Conservation (phyloP, 352 stramenopile species). For the Vaucheria bursata region DNA sequence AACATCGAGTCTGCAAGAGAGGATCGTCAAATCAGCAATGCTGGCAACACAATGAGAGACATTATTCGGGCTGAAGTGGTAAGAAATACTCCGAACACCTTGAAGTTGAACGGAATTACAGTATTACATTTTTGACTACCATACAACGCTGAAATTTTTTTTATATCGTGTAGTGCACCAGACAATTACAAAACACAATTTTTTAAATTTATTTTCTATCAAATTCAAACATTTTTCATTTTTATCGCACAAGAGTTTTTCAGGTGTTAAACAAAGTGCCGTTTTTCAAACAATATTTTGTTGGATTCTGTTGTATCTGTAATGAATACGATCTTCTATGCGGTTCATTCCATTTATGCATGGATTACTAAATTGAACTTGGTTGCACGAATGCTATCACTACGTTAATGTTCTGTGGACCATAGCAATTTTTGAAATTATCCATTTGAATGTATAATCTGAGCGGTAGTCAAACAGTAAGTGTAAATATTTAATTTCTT, state of each 20-base stretch:
- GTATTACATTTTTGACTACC: neutral
- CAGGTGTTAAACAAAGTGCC: neutral
- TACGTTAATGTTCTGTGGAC: too few species aligned
- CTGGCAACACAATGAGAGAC: neutral
- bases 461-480: too few species aligned
- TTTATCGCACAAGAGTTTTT: neutral
- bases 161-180: neutral
- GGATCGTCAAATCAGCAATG: neutral
- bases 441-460: too few species aligned
- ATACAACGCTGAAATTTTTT: neutral
- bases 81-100: neutral
- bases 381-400: too few species aligned
- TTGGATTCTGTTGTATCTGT: too few species aligned
- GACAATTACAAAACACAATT: neutral
- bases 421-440: too few species aligned
- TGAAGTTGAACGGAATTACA: neutral
- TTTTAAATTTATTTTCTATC: neutral
- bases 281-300: too few species aligned
- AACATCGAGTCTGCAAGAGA: neutral
- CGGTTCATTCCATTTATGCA: too few species aligned
- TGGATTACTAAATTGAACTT: too few species aligned
- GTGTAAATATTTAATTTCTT: too few species aligned
- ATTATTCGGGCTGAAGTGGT: conserved; percentile 13
- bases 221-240: neutral
- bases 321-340: too few species aligned